Evolutionary conservation across 768 basidiomycete species (phyloP).

Genomic region (Phanerochaete carnosa): DNA sequence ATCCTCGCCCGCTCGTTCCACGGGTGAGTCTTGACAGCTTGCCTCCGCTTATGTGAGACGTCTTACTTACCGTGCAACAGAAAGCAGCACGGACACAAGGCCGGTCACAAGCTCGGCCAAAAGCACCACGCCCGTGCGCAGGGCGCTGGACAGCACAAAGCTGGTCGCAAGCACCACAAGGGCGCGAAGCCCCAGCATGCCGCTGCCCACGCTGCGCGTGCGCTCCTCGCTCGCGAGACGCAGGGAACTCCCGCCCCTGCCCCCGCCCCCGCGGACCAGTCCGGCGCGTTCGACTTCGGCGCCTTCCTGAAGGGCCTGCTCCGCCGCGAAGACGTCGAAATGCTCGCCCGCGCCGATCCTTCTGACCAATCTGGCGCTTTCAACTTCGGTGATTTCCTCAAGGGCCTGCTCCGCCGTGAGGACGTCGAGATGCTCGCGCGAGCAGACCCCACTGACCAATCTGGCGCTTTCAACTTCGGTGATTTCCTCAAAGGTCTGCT

Average conservation of each 20-base stretch:
- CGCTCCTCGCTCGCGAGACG: not conserved
- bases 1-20: not conserved
- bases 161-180: not conserved
- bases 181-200: not conserved
- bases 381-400: slow-evolving; percentile 2
- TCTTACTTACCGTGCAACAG: not conserved
- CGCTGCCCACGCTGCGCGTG: not conserved
- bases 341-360: slow-evolving; percentile 1
- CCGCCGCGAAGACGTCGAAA: slow-evolving; percentile 2
- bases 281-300: slow-evolving; percentile 3
- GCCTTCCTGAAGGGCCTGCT: not conserved
- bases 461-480: slow-evolving; percentile 2
- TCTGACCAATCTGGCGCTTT: slow-evolving; percentile 6
- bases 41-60: not conserved
- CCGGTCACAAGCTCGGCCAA: not conserved
- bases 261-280: not conserved
- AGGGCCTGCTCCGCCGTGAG: slow-evolving; percentile 1
- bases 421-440: not conserved
- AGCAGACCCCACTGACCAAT: not conserved
- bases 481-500: not conserved
- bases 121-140: not conserved
- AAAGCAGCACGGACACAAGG: not conserved
- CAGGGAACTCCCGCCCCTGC: not conserved
- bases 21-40: not conserved
- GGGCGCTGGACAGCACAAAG: not conserved